Evolutionary conservation across 148 eudicot genomes (phyloP), one percentile per base, ranked within the genome.

Genomic region (Pharnaceum exiguum): DNA sequence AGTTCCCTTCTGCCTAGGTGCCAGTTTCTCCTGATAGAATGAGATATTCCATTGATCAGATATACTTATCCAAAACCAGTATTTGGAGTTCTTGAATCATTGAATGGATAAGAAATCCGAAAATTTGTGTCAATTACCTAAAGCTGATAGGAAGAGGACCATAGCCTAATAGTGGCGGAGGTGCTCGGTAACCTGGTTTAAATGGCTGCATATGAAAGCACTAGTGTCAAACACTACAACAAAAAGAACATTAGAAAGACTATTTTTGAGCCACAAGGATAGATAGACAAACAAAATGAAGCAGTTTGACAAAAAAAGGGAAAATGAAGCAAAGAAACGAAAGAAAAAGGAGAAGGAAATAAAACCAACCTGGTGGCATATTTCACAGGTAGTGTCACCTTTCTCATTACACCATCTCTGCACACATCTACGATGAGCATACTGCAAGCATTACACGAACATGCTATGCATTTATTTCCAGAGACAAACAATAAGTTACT

Each of bases 391-490:
- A 30, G 81, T 88, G 64, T 88, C 78, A 17, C 96, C 91, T 72
- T 88, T 88, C 67, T 85, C 96, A 10, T 88, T 82, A 57, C 96
- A 88, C 96, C 96, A 88, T 59, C 79, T 82, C 33, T 88, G 96
- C 21, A 88, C 74, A 51, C 96, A 88, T 85, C 78, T 79, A 24
- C 89, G 88, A 42, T 88, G 96, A 74, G 96, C 96, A 66, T 88
- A 84, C 96, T 88, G 78, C 69, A 77, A 61, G 67, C 65, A 73
- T 33, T 7, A 60, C 42, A 32, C 25, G 8, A 53, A 59, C 26
- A 5, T 23, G 36, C 44, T 43, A n/a, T 66, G 47, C 17, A 54
- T 36, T 9, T 13, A 2, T 35, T 33, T 15, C 37, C 37, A 60
- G 32, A 4, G 16, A 23, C 13, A 38, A 15, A 42, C 10, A 57